Percentiles rank a stretch among this genome's conserved stretches.
Conservation (phyloP, 805 yeast species). For the Zygotorulaspora chibaensis region DNA sequence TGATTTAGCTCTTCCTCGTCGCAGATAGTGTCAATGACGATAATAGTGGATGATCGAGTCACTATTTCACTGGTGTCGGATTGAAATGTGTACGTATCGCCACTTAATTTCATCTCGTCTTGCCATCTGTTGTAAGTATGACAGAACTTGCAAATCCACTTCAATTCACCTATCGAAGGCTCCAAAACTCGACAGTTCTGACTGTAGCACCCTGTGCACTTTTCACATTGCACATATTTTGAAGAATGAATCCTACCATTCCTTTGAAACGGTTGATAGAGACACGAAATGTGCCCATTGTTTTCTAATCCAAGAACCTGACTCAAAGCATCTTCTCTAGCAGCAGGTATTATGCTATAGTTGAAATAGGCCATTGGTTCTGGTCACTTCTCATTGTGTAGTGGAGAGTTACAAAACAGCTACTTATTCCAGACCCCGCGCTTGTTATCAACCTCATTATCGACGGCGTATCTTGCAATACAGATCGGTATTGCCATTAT, state of each 20-base stretch:
- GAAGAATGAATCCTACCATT: not conserved
- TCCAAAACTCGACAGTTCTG: constrained; percentile 2
- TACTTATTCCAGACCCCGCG: too few relatives aligned
- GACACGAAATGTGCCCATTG: constrained; percentile 14
- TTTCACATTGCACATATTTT: constrained; percentile 3
- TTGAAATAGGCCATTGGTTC: constrained; percentile 9
- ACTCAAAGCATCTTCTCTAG: constrained; percentile 15
- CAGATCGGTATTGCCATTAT: too few relatives aligned
- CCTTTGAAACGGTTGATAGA: constrained; percentile 10
- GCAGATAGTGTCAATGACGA: constrained; percentile 13
- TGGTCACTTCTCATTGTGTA: too few relatives aligned
- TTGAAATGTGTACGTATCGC: constrained; percentile 1
- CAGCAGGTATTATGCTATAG: constrained; percentile 14
- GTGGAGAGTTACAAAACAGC: too few relatives aligned
- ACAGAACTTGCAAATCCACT: constrained; percentile 19
- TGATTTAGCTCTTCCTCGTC: constrained; percentile 10
- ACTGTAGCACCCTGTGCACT: constrained; percentile 6
- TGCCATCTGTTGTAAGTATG: constrained; percentile 10
- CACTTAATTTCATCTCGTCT: not conserved
- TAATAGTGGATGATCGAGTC: not conserved
- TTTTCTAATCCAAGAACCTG: constrained; percentile 9
- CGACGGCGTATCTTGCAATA: too few relatives aligned
- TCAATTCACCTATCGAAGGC: not conserved
- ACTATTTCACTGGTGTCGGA: not conserved
- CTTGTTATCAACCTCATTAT: too few relatives aligned